A percentile compares a stretch with the other conserved stretches of the same genome.
phyloP scores from a whole-genome alignment of 2,329 filamentous ascomycete genomes.

The Ceratocystis albifundus region DNA sequence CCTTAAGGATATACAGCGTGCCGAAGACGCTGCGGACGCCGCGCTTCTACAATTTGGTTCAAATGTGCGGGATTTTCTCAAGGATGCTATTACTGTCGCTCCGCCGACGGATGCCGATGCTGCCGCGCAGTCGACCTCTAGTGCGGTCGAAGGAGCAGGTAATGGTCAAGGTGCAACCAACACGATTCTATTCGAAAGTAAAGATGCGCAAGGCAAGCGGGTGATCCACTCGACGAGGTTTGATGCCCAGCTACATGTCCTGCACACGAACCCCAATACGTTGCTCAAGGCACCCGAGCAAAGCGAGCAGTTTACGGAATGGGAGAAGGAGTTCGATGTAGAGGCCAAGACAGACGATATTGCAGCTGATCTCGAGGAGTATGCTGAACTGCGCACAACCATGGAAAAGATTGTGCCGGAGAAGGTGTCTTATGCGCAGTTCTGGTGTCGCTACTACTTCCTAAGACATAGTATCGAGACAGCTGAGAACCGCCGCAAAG shows the following conservation, averaged over 20 bases:
- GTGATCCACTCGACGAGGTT: conserved; percentile 91
- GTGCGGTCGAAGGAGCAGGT: not conserved
- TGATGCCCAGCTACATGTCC: conserved; percentile 89
- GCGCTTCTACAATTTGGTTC: conserved; percentile 83
- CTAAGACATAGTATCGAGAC: conserved; percentile 84
- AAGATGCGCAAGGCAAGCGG: conserved; percentile 76
- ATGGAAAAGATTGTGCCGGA: conserved; percentile 98
- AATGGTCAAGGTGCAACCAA: conserved; percentile 36
- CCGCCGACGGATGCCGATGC: conserved; percentile 50
- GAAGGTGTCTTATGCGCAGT: conserved; percentile 73
- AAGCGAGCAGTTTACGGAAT: conserved; percentile 61
- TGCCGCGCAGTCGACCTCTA: conserved; percentile 21
- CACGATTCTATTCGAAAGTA: conserved; percentile 81
- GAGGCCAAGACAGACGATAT: conserved; percentile 79
- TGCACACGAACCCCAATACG: conserved; percentile 72
- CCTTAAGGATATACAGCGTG: conserved; percentile 77
- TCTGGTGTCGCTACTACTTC: conserved; percentile 96
- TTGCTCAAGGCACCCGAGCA: conserved; percentile 67
- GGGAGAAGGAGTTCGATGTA: conserved; percentile 63
- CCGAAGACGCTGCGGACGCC: conserved; percentile 93
- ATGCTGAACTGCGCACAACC: conserved; percentile 68
- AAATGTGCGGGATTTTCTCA: conserved; percentile 79
- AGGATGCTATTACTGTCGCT: conserved; percentile 79
- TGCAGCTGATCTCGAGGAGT: conserved; percentile 68
- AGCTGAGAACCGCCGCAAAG: conserved; percentile 75